Base-by-base conservation (phyloP, 129 eudicot genomes). In the Flaveria sonorensis region DNA sequence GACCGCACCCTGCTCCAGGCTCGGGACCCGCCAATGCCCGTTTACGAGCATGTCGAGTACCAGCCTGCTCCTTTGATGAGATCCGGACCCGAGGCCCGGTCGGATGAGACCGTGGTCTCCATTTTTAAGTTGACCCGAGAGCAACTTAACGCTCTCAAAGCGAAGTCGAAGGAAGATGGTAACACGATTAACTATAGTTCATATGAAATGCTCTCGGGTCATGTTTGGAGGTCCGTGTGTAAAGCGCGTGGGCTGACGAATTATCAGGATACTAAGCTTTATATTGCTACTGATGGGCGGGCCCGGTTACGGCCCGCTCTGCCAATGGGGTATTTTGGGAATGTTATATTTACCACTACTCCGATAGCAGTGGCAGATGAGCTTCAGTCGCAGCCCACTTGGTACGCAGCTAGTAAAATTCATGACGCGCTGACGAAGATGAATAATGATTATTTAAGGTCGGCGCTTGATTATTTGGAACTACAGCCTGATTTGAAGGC, bases 231-330 rank as follows among this genome's bases (percentile, higher is more conserved):
- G 24, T 82, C 79, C 18, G 85, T 78, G 46, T 92, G 97, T 77
- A 84, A 75, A 40, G 96, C 96, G n/a, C 87, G 97, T 7, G 93
- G 88, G 10, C 86, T 92, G 6, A 14, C 81, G 0, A 81, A 73
- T 9, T 87, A 89, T 52, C 97, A 92, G 62, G 97, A 84, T 14
- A 87, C 86, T 4, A 92, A 89, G 79, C 71, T 92, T 10, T 89
- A 86, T 81, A 92, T 92, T 3, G 93, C 92, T 2, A 89, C 96
- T 0, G 96, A 92, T 45, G 97, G 97, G 12, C 81, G 97, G 77
- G 68, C 86, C 46, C 82, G 97, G 24, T 73, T 92, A 8, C 76
- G 30, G 3, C 96, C 97, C 3, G 10, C 84, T 0, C 81, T 89
- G 26, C 97, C 97, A 9, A 71, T 74, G 2, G 96, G 96, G 42